phyloP scores from a whole-genome alignment of 768 basidiomycete genomes.

The Tephrocybe sp. region DNA sequence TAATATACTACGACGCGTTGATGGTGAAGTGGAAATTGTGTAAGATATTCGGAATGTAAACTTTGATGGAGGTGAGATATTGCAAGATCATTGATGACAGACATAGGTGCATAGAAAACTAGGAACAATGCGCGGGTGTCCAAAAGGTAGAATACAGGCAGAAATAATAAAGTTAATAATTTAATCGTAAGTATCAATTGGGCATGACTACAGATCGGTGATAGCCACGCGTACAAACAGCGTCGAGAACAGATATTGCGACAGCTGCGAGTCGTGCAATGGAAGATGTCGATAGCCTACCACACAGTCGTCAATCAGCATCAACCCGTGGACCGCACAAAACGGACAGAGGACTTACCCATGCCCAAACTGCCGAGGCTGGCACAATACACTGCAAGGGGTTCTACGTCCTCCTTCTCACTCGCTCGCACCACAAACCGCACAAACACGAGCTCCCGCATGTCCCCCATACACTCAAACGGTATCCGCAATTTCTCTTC shows the following conservation, averaged over 20 bases:
- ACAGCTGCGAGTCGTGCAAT: slow-evolving; percentile 83
- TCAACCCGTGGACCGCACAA: neutral
- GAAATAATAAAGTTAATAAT: neutral
- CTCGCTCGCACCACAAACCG: slow-evolving; percentile 74
- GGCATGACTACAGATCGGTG: slow-evolving; percentile 10
- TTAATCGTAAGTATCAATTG: neutral
- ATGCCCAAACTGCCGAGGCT: slow-evolving; percentile 71
- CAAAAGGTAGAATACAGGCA: neutral
- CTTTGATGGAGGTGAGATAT: too few species aligned
- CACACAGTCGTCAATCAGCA: slow-evolving; percentile 5
- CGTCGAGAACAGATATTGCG: slow-evolving; percentile 90
- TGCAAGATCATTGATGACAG: too few species aligned
- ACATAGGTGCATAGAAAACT: neutral
- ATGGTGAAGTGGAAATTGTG: too few species aligned
- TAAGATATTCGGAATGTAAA: too few species aligned
- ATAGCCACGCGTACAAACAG: slow-evolving; percentile 77
- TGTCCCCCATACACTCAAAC: slow-evolving; percentile 74
- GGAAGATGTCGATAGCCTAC: slow-evolving; percentile 92
- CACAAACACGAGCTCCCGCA: slow-evolving; percentile 86
- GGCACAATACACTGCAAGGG: slow-evolving; percentile 75
- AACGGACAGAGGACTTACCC: slow-evolving; percentile 42
- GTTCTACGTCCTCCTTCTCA: slow-evolving; percentile 55
- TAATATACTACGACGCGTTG: too few species aligned
- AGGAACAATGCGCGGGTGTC: neutral
- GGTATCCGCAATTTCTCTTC: slow-evolving; percentile 67